Percentiles rank a stretch among this genome's conserved stretches.
Conservation (phyloP, 768 basidiomycete species). For the Butyriboletus loyo region DNA sequence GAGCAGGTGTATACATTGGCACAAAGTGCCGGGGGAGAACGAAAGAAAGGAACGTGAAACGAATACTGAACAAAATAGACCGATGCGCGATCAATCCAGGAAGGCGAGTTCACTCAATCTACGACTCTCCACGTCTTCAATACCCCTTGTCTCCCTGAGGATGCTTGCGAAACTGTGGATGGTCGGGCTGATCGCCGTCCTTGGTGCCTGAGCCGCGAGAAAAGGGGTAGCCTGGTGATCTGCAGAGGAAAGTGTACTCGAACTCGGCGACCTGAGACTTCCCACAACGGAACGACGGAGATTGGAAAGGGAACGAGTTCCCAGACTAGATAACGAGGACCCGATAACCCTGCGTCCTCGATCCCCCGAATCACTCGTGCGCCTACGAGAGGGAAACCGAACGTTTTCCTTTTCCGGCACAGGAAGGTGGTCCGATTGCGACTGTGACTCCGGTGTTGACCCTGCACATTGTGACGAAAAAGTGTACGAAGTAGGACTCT, state of each 20-base stretch:
- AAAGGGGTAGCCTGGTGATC: constrained; percentile 32
- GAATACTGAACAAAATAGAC: not conserved
- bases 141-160: constrained; percentile 45
- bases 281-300: constrained; percentile 45
- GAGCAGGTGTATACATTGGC: not conserved
- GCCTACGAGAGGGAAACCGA: constrained; percentile 12
- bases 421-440: constrained; percentile 8
- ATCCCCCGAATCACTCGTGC: constrained; percentile 17
- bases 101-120: constrained; percentile 73
- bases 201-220: constrained; percentile 15
- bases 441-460: constrained; percentile 11
- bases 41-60: not conserved
- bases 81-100: constrained; percentile 33
- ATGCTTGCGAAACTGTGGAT: constrained; percentile 62
- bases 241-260: constrained; percentile 17
- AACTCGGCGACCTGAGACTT: constrained; percentile 22
- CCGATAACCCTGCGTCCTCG: constrained; percentile 7
- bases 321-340: constrained; percentile 24
- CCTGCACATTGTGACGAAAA: constrained; percentile 23
- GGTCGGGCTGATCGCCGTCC: constrained; percentile 51
- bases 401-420: constrained; percentile 15
- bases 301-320: constrained; percentile 41
- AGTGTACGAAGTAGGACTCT: constrained; percentile 25
- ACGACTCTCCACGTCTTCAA: constrained; percentile 67
- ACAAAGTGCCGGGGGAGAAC: constrained; percentile 1